Base-by-base conservation (phyloP, 768 basidiomycete species). In the Leccinum imitatum region DNA sequence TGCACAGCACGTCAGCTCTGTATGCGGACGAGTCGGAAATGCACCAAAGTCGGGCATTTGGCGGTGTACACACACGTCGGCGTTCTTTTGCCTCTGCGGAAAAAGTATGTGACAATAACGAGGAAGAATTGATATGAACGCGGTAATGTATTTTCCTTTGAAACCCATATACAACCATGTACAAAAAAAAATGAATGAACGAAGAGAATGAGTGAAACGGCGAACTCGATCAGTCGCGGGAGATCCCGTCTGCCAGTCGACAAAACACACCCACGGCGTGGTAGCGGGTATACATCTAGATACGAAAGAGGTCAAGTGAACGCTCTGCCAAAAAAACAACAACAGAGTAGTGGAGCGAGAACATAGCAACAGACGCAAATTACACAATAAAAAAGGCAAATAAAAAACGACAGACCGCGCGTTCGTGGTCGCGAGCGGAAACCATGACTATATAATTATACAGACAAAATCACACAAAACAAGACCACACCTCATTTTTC, bases 311-410 rank as follows among this genome's bases (percentile, higher is more conserved):
- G 51, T 37, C 15, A 25, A 53, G 4, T 37, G 31, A 50, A 11
- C 27, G n/a, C 8, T 50, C 55, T 57, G n/a, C n/a, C 30, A 13
- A 59, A 51, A 63, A 35, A 56, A 50, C 15, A 30, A 58, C 17
- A 59, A 15, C 17, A 30, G 35, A 3, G 17, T 11, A 30, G 11
- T 55, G 53, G 2, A 48, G 66, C 19, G 48, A 61, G 41, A 44
- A 21, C 25, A 53, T n/a, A 60, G 33, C 1, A 53, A 23, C 35
- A 54, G 7, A 39, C 37, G 27, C 23, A 55, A 21, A 67, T 63
- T 71, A 71, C 71, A 67, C 69, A 72, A 71, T 71, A 71, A 70
- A 72, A 1, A 69, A 9, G 50, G 35, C 31, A 51, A 37, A 55
- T 31, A 62, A n/a, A 66, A 61, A 19, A 44, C 4, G 41, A 44